These are phyloP conservation scores for Lachancea thermotolerans DNA, from an alignment of 805 yeast species.

Conservation along the genomic window DNA sequence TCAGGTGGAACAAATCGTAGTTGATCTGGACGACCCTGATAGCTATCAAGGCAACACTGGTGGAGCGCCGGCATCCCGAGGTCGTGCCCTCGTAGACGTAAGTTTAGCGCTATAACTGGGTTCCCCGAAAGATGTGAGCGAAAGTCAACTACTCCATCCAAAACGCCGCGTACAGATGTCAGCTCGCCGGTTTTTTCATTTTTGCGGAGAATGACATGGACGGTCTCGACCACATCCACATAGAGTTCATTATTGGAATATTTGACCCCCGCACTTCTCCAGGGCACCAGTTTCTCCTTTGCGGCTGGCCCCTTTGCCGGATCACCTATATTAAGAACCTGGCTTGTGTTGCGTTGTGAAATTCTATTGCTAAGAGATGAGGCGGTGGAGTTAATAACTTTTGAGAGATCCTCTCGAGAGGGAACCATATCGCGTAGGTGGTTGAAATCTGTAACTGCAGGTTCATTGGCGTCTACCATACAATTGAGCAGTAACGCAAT, in stretches of 20 bases:
- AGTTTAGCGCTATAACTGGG: conserved; percentile 59
- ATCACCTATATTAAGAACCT: conserved; percentile 10
- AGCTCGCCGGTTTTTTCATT: conserved; percentile 1
- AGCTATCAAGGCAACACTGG: conserved; percentile 50
- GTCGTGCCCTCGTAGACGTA: conserved; percentile 42
- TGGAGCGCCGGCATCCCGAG: conserved; percentile 63
- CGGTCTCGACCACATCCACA: conserved; percentile 68
- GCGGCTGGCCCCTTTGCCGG: conserved; percentile 5
- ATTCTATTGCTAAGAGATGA: conserved; percentile 14
- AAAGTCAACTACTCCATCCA: conserved; percentile 59
- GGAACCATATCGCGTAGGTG: conserved; percentile 66
- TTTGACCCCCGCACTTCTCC: conserved; percentile 71
- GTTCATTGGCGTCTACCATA: conserved; percentile 71
- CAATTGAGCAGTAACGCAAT: conserved; percentile 66
- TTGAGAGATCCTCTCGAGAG: conserved; percentile 31
- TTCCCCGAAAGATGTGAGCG: conserved; percentile 68
- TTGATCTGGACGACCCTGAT: conserved; percentile 36
- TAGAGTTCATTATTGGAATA: conserved; percentile 79
- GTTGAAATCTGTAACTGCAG: conserved; percentile 63
- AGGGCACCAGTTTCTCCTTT: conserved; percentile 44
- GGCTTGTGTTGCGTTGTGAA: conserved; percentile 17
- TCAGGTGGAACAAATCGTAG: conserved; percentile 84
- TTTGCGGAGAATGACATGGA: conserved; percentile 43
- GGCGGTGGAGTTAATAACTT: conserved; percentile 34
- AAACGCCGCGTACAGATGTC: conserved; percentile 27